Evolutionary conservation across 306 rosid species (phyloP).

Genomic region (Casuarina cunninghamiana): DNA sequence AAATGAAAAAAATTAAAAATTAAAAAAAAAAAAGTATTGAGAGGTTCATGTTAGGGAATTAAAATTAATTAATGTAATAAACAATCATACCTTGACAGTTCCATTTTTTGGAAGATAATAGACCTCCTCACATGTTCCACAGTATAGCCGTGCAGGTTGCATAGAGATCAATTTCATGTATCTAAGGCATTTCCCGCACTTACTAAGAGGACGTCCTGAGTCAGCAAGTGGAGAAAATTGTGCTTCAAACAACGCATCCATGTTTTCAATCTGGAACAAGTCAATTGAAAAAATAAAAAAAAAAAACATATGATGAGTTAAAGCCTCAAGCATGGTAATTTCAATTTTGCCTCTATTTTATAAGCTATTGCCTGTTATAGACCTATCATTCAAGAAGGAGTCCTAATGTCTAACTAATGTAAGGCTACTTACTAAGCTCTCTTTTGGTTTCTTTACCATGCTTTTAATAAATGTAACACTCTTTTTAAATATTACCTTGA

Average conservation of each 20-base stretch:
- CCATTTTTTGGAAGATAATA: constrained; percentile 94
- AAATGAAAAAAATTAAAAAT: constrained; percentile 10
- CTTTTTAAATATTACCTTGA: too few species aligned
- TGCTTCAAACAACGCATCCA: constrained; percentile 96
- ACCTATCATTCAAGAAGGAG: too few species aligned
- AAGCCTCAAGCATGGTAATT: background rate
- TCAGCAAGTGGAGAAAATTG: constrained; percentile 86
- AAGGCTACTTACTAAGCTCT: too few species aligned
- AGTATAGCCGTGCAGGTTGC: constrained; percentile 86
- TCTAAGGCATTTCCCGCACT: constrained; percentile 94
- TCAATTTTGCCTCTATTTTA: background rate
- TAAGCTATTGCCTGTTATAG: too few species aligned
- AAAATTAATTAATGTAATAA: constrained; percentile 18
- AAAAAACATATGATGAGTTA: background rate
- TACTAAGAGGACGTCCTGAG: constrained; percentile 78
- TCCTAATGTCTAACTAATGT: too few species aligned
- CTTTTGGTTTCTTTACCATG: too few species aligned
- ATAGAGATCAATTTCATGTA: constrained; percentile 86
- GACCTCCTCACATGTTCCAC: constrained; percentile 86
- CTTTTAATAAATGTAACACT: too few species aligned
- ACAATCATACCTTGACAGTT: constrained; percentile 64
- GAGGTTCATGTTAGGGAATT: background rate
- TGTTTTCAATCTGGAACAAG: constrained; percentile 79
- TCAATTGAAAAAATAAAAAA: background rate
- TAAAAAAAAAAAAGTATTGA: background rate